Base-by-base conservation (phyloP, 306 rosid species). In the Lablab purpureus region DNA sequence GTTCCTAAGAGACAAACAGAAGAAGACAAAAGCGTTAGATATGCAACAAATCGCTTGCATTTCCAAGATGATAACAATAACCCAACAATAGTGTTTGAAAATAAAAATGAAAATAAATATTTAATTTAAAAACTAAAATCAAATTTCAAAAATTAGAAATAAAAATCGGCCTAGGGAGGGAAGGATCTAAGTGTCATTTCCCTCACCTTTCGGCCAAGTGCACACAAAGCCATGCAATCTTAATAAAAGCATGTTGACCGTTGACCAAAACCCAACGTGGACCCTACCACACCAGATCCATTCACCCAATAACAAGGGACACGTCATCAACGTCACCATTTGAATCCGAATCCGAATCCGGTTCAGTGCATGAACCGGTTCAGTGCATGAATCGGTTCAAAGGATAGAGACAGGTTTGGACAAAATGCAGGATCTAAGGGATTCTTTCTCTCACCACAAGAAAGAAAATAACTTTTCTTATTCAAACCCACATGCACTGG, bases 211-310 rank as follows among this genome's bases (percentile, higher is more conserved):
- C 15, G 58, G 60, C 59, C 14, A 15, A 59, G 18, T 19, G 71
- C 69, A 59, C 60, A 55, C 6, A 27, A 15, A 18, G 43, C 79
- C 54, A 10, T 36, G 58, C 58, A 58, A 56, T 23, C 8, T 15
- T n/a, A n/a, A 43, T 11, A 43, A 43, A 60, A 13, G 71, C 72
- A 45, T 12, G 62, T 62, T 62, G 71, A 40, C 45, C 45, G 36
- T 75, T 75, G 63, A 75, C 72, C 72, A 46, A 2, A 28, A 5
- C 7, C 28, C 6, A 28, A 19, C 1, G 7, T 47, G 58, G 80
- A 30, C 21, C 72, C 80, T 5, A 62, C 79, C 80, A 45, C 15
- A 75, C 77, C 52, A 12, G 40, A 73, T 51, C 65, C 66, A 22
- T 17, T 10, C 58, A 19, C 58, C 72, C 36, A 60, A 59, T 63